Percentiles rank a stretch among this genome's conserved stretches.
Evolutionary conservation across 208 protist species (phyloP).

Genomic region (Leishmania gerbilli): DNA sequence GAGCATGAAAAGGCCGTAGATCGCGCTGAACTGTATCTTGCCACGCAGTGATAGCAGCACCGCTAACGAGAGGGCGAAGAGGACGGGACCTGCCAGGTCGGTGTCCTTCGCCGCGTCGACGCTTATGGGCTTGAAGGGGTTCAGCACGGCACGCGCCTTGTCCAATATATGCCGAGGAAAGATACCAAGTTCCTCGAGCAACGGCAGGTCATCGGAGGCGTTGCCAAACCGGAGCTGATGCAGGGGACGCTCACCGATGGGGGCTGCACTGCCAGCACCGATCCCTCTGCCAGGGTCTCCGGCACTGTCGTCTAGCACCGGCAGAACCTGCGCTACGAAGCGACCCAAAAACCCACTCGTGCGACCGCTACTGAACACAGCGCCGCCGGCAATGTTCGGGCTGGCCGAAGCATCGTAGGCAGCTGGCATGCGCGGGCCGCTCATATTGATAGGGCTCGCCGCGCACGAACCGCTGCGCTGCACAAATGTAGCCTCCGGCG

Average conservation of each 20-base stretch:
- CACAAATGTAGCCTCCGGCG: constrained; percentile 1
- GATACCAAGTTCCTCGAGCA: constrained; percentile 85
- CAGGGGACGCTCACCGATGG: constrained; percentile 28
- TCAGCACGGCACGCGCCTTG: constrained; percentile 66
- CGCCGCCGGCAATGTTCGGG: background rate
- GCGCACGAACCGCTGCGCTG: background rate
- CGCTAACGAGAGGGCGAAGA: constrained; percentile 76
- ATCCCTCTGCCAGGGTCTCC: background rate
- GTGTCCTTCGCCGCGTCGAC: constrained; percentile 47
- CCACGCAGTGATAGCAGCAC: constrained; percentile 70
- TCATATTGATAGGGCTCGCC: constrained; percentile 5
- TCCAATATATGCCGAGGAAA: constrained; percentile 55
- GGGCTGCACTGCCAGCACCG: constrained; percentile 2
- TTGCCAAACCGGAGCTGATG: constrained; percentile 82
- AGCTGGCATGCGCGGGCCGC: constrained; percentile 21
- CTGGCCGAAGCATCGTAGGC: constrained; percentile 5
- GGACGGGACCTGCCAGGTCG: constrained; percentile 73
- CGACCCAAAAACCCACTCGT: constrained; percentile 20
- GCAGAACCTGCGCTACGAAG: constrained; percentile 25
- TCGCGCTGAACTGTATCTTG: constrained; percentile 84
- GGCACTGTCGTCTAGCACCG: constrained; percentile 18
- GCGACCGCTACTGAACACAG: background rate
- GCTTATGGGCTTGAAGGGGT: constrained; percentile 55
- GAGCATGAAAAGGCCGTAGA: constrained; percentile 78
- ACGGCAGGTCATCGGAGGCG: constrained; percentile 77